A percentile compares a stretch with the other conserved stretches of the same genome.
These are phyloP conservation scores for Nasturtium officinale DNA, from an alignment of 345 rosid species.

Conservation along the genomic window DNA sequence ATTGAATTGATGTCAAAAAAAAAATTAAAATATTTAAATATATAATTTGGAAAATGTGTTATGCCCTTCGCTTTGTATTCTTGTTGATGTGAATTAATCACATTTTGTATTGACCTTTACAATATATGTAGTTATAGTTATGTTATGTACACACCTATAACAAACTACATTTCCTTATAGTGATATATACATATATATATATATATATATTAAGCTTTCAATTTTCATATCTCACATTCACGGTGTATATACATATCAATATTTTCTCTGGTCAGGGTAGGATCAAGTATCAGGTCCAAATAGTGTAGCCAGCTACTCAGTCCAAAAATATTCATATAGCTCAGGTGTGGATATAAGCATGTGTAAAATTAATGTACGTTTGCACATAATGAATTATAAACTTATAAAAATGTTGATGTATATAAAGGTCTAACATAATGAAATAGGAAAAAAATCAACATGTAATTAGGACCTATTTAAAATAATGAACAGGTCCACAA, in stretches of 20 bases:
- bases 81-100: slow-evolving; percentile 16
- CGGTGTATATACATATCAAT: neutral
- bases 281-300: neutral
- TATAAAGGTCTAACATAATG: neutral
- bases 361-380: too few species aligned
- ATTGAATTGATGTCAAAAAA: too few species aligned
- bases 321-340: neutral
- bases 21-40: neutral
- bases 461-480: neutral
- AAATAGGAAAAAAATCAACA: neutral
- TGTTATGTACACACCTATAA: neutral
- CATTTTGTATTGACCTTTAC: neutral
- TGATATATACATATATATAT: neutral
- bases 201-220: neutral
- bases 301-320: neutral
- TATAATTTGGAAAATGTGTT: neutral
- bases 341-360: neutral
- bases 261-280: neutral
- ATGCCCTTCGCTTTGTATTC: neutral
- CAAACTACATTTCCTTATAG: neutral
- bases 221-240: neutral
- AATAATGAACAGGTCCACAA: neutral
- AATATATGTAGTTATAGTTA: neutral
- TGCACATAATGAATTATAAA: neutral
- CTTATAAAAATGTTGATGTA: neutral